phyloP scores from a whole-genome alignment of 768 basidiomycete genomes.

The Trametes gibbosa region DNA sequence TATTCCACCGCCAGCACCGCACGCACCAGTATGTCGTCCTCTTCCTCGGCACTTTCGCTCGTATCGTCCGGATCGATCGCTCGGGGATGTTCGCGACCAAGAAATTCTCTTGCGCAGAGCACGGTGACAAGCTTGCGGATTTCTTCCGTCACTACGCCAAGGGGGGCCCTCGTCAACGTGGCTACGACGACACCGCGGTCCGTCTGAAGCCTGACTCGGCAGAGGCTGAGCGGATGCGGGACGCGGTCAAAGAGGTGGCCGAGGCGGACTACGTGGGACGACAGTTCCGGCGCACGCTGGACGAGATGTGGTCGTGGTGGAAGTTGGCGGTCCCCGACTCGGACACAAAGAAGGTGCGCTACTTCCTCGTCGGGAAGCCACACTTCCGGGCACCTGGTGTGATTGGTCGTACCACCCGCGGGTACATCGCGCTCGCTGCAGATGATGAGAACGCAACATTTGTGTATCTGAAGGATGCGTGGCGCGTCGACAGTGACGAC shows the following conservation, averaged over 20 bases:
- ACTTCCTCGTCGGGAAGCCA: slow-evolving; percentile 1
- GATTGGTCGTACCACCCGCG: slow-evolving; percentile 4
- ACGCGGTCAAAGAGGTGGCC: neutral
- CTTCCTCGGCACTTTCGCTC: neutral
- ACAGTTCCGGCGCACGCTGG: neutral
- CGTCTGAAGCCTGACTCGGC: neutral
- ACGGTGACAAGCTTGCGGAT: neutral
- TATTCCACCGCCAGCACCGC: slow-evolving; percentile 1
- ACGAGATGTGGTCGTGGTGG: neutral
- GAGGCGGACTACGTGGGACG: neutral
- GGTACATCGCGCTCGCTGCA: slow-evolving; percentile 1
- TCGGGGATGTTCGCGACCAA: neutral
- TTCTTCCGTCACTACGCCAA: slow-evolving; percentile 1
- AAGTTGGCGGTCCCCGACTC: neutral
- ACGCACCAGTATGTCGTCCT: neutral
- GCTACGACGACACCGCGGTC: neutral
- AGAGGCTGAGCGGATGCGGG: neutral
- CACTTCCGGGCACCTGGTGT: neutral
- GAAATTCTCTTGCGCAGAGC: slow-evolving; percentile 3
- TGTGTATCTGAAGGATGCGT: slow-evolving; percentile 10
- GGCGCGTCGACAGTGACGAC: neutral
- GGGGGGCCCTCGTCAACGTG: neutral
- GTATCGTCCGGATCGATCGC: slow-evolving; percentile 1
- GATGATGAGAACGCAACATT: neutral
- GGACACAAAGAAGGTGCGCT: neutral